Evolutionary conservation across 352 stramenopile species (phyloP), one percentile per base, ranked within the genome.

Genomic region (Phytophthora uliginosa): DNA sequence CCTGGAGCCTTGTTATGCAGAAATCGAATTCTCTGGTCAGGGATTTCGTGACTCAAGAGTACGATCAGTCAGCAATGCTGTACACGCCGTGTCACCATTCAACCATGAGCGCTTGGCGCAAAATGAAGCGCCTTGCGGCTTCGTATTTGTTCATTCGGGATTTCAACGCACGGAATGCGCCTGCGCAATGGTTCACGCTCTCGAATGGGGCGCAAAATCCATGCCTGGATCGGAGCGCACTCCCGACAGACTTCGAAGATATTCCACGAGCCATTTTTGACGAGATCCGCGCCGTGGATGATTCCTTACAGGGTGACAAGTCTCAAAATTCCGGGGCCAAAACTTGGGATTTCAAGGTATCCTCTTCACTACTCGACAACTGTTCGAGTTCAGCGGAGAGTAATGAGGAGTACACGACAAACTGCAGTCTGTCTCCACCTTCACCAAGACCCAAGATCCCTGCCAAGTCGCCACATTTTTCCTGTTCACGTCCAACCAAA

Each of bases 191-290:
- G 71, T 74, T 71, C 17, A 36, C 71, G 38, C 54, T 74, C 10
- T 66, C 65, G 9, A 60, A 74, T 20, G 33, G 38, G 15, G 40
- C 5, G 0, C 71, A 70, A 54, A 63, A 68, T 22, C 10, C 17
- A 17, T 59, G 42, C 18, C 53, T 75, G 1, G 61, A 78, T 33
- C 73, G 71, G 66, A 20, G 33, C 15, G 13, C 31, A 0, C 60
- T 78, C 7, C 71, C 71, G 15, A 10, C 38, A 15, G 67, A 78
- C 13, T 78, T 78, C 50, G 72, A 79, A 66, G 47, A 79, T 40
- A 79, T 79, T 3, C n/a, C 28, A 7, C 28, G 24, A 36, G 58
- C 66, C 2, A n/a, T 70, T 18, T 79, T 70, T 40, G 45, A 76
- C 2, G 58, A 79, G 20, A 54, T 79, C 24, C 20, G 66, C 7